Base-by-base conservation (phyloP, 352 stramenopile genomes). In the Globisporangium cylindrosporum region DNA sequence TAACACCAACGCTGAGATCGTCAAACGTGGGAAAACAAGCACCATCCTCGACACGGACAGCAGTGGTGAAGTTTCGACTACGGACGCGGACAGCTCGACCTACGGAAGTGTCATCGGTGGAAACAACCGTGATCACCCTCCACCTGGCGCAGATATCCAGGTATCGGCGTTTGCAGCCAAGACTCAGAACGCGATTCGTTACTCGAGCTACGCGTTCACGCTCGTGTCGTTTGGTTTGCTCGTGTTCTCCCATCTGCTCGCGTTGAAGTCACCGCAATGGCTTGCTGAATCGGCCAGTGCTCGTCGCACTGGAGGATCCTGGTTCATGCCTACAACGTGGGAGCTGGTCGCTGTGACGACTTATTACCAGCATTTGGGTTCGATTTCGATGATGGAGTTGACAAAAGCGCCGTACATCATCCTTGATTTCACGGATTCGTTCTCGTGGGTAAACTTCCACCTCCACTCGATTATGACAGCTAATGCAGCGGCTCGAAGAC, bases 331-430 rank as follows among this genome's bases (percentile, higher is more conserved):
- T 0, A 91, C 89, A 63, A 79, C 80, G 20, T 94, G 84, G 81
- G 86, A 94, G 59, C 68, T 92, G 51, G 73, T 81, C 27, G 75
- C 79, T 1, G 75, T 88, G 49, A 68, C 86, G 55, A 74, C 73
- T n/a, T 94, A 84, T 67, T 82, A 90, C 61, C 86, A 94, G 68
- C 81, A 91, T 49, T 54, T 94, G 46, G 78, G 80, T 57, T 89
- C 84, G 22, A 77, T 94, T 49, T 91, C 84, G 34, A 84, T 92
- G 75, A 70, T 89, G n/a, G 81, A 87, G 57, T 68, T 91, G 14
- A 86, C 79, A 15, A 92, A 92, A 59, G 80, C 84, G n/a, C 86
- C 86, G 62, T 81, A 91, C 64, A 82, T 91, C 51, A 77, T 91
- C 32, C 62, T 92, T 41, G 80, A 90, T 61, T 93, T 92, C 48